phyloP scores from a whole-genome alignment of 108 stramenopile species.

The Fragilariopsis cylindrus region DNA sequence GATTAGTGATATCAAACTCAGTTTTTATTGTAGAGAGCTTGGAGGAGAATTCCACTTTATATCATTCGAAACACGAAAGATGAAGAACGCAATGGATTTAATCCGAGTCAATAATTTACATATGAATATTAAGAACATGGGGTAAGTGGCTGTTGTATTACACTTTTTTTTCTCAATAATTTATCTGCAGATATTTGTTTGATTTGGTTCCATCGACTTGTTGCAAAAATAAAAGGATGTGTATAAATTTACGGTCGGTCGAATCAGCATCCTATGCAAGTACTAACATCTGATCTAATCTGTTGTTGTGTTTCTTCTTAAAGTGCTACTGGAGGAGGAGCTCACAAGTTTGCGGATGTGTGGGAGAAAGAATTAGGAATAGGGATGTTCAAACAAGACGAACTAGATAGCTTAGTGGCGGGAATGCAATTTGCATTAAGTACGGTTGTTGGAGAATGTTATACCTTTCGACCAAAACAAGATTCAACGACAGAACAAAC shows the following conservation, averaged over 20 bases:
- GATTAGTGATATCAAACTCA: constrained; percentile 86
- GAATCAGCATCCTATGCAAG: too few species aligned
- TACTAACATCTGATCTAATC: neutral
- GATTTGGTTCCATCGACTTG: too few species aligned
- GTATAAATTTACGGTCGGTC: too few species aligned
- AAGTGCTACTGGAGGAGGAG: constrained; percentile 93
- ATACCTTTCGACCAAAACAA: constrained; percentile 86
- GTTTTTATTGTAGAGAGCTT: constrained; percentile 86
- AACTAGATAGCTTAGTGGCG: constrained; percentile 93
- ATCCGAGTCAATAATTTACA: constrained; percentile 83
- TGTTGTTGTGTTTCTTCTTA: neutral
- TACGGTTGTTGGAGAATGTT: constrained; percentile 93
- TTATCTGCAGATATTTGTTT: neutral
- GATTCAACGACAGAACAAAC: constrained; percentile 16
- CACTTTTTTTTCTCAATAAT: neutral
- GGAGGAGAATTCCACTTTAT: constrained; percentile 96
- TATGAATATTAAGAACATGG: constrained; percentile 72
- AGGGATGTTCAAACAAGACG: constrained; percentile 89
- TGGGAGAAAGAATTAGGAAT: constrained; percentile 89
- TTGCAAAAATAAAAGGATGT: too few species aligned
- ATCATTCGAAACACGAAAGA: constrained; percentile 93
- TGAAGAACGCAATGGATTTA: constrained; percentile 91
- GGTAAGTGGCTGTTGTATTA: constrained; percentile 21
- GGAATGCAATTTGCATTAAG: constrained; percentile 96
- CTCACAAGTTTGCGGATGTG: constrained; percentile 93